Base-by-base conservation (phyloP, 495 filamentous ascomycete genomes). In the Daldinia childiae region DNA sequence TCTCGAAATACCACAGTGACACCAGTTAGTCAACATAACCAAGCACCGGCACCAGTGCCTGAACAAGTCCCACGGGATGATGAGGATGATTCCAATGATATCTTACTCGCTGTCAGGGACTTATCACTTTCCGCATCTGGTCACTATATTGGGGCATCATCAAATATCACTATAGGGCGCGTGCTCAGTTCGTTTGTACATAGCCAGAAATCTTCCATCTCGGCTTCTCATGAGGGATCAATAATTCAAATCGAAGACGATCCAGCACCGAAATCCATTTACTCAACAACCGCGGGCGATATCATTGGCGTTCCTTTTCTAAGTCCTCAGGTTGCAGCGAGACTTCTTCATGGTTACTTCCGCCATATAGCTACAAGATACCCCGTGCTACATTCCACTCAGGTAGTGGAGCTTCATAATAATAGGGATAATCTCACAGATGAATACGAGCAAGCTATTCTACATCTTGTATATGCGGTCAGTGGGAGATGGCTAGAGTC, bases 401-500 rank as follows among this genome's bases (percentile, higher is more conserved):
- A 69, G 6, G 64, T 79, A 17, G 36, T 75, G 26, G 66, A 60
- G 29, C 70, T 79, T 65, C 75, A 79, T 51, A 73, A 74, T 17
- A 74, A 77, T 27, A 73, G 77, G 21, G 67, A 77, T 21, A 55
- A 26, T 6, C 62, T 77, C 30, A 69, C 64, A 14, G 77, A 79
- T 50, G 58, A 68, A 43, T 79, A 79, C 41, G 77, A 79, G 29
- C 66, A 66, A 30, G 71, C 72, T 38, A 79, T 79, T 50, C 55
- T 79, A 26, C 73, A 79, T 30, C 52, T 79, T 14, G 63, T 79
- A 39, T 79, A 79, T 62, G 75, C 70, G 3, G 64, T 74, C 8
- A 69, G 75, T 56, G 77, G 75, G 24, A 72, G 74, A n/a, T 79
- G 76, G 68, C 62, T 79, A 27, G 77, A 79, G 48, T 77, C 74